These are phyloP conservation scores for Crataegus laevigata DNA, from an alignment of 306 rosid species.

Conservation along the genomic window DNA sequence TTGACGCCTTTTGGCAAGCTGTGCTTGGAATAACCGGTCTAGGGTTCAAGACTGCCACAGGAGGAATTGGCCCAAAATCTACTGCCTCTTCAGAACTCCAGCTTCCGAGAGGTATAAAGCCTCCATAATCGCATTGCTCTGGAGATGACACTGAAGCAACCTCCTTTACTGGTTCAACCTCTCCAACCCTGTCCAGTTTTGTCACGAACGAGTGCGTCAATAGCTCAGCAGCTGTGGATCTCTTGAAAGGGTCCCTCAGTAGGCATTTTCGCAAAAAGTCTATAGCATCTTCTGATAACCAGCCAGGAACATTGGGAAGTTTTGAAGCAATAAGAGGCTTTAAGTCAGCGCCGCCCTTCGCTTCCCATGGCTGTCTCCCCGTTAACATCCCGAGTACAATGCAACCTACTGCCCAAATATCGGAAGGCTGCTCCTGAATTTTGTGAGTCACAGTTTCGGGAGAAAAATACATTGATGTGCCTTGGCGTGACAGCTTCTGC, in stretches of 20 bases:
- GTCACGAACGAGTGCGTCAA: background rate
- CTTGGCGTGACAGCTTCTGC: background rate
- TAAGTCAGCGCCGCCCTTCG: background rate
- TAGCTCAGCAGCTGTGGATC: background rate
- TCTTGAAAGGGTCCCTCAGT: background rate
- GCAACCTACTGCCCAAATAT: conserved; percentile 1
- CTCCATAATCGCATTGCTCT: background rate
- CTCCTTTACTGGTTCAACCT: background rate
- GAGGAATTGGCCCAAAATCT: background rate
- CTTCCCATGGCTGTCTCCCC: background rate
- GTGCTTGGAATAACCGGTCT: background rate
- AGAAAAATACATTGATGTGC: background rate
- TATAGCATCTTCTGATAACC: background rate
- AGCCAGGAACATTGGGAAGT: background rate
- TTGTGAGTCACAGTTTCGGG: background rate
- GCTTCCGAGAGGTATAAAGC: background rate
- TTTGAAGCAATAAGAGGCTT: background rate
- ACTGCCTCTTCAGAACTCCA: background rate
- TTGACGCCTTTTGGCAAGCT: background rate
- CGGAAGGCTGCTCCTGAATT: background rate
- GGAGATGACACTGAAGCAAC: background rate
- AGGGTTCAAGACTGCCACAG: background rate
- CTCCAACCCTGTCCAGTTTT: background rate
- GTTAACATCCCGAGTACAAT: background rate
- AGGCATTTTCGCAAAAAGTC: conserved; percentile 5